Evolutionary conservation across 192 early-diverging fungal species (phyloP).

Genomic region (Backusella macrospora): DNA sequence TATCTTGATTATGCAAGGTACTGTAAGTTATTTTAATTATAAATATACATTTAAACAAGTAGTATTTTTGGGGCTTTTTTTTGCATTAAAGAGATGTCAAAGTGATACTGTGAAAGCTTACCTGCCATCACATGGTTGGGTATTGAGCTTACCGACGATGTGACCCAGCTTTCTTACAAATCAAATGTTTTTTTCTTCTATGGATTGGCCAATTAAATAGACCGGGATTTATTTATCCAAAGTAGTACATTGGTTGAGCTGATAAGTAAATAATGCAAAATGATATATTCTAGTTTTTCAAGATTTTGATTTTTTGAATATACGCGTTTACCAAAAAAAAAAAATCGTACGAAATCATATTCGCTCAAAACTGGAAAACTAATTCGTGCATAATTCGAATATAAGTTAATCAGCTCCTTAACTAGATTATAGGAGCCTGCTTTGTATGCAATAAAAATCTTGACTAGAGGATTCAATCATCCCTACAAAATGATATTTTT

Average conservation of each 20-base stretch:
- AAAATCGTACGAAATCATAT: too few species aligned
- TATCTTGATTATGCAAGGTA: background rate
- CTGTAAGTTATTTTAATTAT: background rate
- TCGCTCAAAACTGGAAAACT: too few species aligned
- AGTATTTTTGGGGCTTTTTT: too few species aligned
- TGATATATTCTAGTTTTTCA: too few species aligned
- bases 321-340: too few species aligned
- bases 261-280: slow-evolving; percentile 3
- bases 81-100: background rate
- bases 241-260: background rate
- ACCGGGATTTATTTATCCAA: background rate
- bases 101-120: background rate
- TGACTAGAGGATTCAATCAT: too few species aligned
- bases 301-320: too few species aligned
- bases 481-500: too few species aligned
- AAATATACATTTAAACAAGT: background rate
- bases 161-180: background rate
- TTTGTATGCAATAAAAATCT: too few species aligned
- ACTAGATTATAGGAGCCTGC: too few species aligned
- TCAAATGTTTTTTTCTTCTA: background rate
- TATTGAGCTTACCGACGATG: background rate
- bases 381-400: too few species aligned
- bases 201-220: background rate
- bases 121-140: background rate
- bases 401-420: too few species aligned